Percentiles rank a stretch among this genome's conserved stretches.
These are phyloP conservation scores for Apiotrichum siamense DNA, from an alignment of 1,284 basidiomycete genomes.

Conservation along the genomic window DNA sequence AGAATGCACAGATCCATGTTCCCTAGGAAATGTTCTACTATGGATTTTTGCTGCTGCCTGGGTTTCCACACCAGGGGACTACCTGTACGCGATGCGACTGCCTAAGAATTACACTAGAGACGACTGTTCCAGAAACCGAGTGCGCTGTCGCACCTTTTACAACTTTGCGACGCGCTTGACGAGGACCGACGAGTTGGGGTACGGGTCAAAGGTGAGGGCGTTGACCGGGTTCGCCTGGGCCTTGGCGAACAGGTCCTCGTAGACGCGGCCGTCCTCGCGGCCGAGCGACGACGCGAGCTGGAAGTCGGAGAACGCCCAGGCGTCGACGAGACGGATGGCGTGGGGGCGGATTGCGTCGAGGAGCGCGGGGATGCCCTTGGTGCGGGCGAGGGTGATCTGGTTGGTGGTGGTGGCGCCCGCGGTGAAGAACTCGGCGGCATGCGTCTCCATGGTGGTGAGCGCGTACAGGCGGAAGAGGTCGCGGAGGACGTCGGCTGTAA, in stretches of 20 bases:
- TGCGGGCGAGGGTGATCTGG: slow-evolving; percentile 15
- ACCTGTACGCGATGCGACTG: too few species aligned
- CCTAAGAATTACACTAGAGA: too few species aligned
- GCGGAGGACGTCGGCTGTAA: slow-evolving; percentile 9
- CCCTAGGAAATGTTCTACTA: too few species aligned
- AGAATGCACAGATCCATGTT: too few species aligned
- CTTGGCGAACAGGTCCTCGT: slow-evolving; percentile 50
- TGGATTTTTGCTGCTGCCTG: too few species aligned
- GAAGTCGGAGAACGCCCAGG: slow-evolving; percentile 53
- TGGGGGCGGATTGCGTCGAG: slow-evolving; percentile 7
- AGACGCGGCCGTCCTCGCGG: slow-evolving; percentile 49
- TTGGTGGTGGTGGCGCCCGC: slow-evolving; percentile 47
- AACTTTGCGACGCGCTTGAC: slow-evolving; percentile 19
- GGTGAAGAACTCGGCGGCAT: slow-evolving; percentile 51
- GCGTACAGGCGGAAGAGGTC: slow-evolving; percentile 50
- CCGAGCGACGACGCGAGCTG: slow-evolving; percentile 56
- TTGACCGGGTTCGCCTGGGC: slow-evolving; percentile 20
- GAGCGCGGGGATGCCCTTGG: slow-evolving; percentile 10
- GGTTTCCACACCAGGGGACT: too few species aligned
- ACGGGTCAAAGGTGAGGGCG: slow-evolving; percentile 17
- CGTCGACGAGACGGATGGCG: slow-evolving; percentile 50
- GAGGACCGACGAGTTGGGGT: slow-evolving; percentile 10
- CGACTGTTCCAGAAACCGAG: too few species aligned
- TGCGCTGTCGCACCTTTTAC: background rate
- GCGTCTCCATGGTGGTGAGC: slow-evolving; percentile 48